A percentile compares a stretch with the other conserved stretches of the same genome.
Evolutionary conservation across 805 yeast species (phyloP).

Genomic region (Metschnikowia cubensis): DNA sequence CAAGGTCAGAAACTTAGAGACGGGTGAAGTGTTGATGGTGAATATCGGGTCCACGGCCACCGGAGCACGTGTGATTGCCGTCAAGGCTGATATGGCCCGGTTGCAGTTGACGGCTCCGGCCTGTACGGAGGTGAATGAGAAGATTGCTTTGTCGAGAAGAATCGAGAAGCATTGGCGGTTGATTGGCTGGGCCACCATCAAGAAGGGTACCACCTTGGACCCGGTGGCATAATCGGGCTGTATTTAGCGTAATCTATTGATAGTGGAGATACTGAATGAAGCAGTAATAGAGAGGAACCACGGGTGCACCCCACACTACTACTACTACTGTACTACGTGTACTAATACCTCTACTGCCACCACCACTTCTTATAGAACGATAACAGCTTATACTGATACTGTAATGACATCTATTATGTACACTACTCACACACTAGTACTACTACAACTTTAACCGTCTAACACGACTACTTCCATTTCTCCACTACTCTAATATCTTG

Average conservation of each 20-base stretch:
- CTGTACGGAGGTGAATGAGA: slow-evolving; percentile 96
- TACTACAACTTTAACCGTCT: no score
- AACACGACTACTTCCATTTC: no score
- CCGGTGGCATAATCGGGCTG: slow-evolving; percentile 47
- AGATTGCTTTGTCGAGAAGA: slow-evolving; percentile 98
- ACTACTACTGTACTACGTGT: no score
- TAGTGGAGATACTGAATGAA: not conserved
- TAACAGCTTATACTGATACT: no score
- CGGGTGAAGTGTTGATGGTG: slow-evolving; percentile 96
- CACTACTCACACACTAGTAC: no score
- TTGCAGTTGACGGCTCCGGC: slow-evolving; percentile 95
- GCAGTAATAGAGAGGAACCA: no score
- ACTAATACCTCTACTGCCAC: no score
- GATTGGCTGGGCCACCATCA: slow-evolving; percentile 99
- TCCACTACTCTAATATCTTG: no score
- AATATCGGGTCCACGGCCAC: slow-evolving; percentile 99
- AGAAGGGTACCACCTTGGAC: slow-evolving; percentile 86
- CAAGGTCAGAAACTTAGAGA: slow-evolving; percentile 89
- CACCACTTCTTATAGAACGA: no score
- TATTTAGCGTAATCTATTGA: not conserved
- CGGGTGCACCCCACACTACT: no score
- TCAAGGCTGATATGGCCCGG: slow-evolving; percentile 99
- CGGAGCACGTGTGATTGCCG: slow-evolving; percentile 98
- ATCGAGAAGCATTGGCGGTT: slow-evolving; percentile 99
- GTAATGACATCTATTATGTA: no score